Base-by-base conservation (phyloP, 805 yeast species). In the Blastobotrys muscicola region DNA sequence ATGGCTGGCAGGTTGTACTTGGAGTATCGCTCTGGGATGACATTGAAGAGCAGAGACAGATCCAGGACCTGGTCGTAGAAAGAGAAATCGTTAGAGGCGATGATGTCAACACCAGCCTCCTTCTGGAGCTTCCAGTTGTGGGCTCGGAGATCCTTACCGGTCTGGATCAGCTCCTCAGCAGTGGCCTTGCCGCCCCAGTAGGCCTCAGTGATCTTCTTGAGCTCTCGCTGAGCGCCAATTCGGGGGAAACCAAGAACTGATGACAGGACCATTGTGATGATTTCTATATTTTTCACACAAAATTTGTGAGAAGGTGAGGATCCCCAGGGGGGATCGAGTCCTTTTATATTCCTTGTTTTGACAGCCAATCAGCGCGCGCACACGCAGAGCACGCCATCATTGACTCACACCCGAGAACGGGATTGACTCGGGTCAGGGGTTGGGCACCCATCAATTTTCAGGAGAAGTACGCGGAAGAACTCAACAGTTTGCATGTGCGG, bases 161-260 rank as follows among this genome's bases (percentile, higher is more conserved):
- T 89, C 62, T 85, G 77, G 68, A 85, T 70, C 57, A 92, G 80
- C 62, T 86, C 94, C 50, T 85, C 97, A 54, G 76, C 84, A 52
- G 82, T 61, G 61, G 81, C 81, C 75, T 89, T 90, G 67, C 97
- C 97, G 58, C 78, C 68, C 98, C 98, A 92, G 90, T 92, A 92
- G 67, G 95, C 84, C 76, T 92, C 98, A 59, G 98, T 92, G 70
- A 86, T 85, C 74, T 92, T 92, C 76, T 92, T 92, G 71, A 92
- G 82, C 76, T 92, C 98, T 80, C 98, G 92, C 76, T 87, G 87
- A 61, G 96, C 92, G 65, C 98, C 98, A 65, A 90, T 92, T 78
- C 98, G 92, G 74, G 98, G 98, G 92, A 92, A 92, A 70, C 98
- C 98, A 73, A 92, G 80, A 61, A 92, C 94, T 65, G 96, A 80